A percentile compares a stretch with the other conserved stretches of the same genome.
Evolutionary conservation across 768 basidiomycete species (phyloP).

Genomic region (Phylloporus sp.): DNA sequence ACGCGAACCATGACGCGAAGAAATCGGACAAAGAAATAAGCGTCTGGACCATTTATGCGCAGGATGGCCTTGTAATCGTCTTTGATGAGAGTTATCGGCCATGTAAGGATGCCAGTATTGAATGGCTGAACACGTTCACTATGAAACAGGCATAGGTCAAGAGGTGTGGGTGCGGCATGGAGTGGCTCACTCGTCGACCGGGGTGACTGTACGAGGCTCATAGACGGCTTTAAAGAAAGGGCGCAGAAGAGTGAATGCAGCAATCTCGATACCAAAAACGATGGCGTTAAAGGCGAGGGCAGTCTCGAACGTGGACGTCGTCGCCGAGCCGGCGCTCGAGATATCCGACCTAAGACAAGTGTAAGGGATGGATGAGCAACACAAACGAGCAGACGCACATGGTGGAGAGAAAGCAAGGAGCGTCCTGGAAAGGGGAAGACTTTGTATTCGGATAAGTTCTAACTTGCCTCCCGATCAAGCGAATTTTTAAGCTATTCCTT

Average conservation of each 20-base stretch:
- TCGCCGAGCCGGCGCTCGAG: conserved; percentile 49
- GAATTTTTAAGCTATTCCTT: conserved; percentile 5
- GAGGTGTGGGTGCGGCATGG: not conserved
- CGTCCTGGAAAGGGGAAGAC: conserved; percentile 7
- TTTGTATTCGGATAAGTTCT: not conserved
- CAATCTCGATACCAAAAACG: conserved; percentile 69
- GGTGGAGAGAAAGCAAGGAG: conserved; percentile 16
- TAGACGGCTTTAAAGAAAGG: conserved; percentile 87
- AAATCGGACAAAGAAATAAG: conserved; percentile 92
- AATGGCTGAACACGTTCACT: conserved; percentile 62
- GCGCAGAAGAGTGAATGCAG: conserved; percentile 76
- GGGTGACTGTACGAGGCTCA: conserved; percentile 77
- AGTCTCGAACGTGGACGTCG: conserved; percentile 76
- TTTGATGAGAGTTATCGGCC: conserved; percentile 63
- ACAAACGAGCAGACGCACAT: conserved; percentile 14
- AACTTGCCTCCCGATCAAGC: conserved; percentile 10
- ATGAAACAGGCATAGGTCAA: not conserved
- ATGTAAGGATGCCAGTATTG: conserved; percentile 46
- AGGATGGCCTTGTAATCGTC: conserved; percentile 62
- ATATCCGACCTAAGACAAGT: conserved; percentile 36
- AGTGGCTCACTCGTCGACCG: conserved; percentile 38
- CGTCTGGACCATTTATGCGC: conserved; percentile 77
- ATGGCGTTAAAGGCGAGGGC: conserved; percentile 80
- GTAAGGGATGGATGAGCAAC: not conserved
- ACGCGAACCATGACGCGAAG: conserved; percentile 79